Base-by-base conservation (phyloP, 345 rosid species). In the Hibiscus trionum region DNA sequence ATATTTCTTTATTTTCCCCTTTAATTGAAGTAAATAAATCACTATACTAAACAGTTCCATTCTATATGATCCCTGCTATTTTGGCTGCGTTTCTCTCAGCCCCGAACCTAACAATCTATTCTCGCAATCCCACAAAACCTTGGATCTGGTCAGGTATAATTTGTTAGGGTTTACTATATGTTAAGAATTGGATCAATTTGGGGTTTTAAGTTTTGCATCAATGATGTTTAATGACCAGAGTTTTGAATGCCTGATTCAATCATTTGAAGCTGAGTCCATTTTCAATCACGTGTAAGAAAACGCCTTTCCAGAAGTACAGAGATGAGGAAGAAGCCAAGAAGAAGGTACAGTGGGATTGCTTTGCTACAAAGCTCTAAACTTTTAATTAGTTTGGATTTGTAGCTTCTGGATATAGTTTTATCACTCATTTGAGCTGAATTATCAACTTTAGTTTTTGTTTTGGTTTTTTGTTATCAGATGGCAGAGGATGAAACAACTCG, bases 251-350 rank as follows among this genome's bases (percentile, higher is more conserved):
- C 47, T 44, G 56, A 44, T 71, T 59, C 15, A 35, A 26, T 44
- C 24, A 24, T 71, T 57, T 71, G 73, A 79, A 75, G 72, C 91
- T 94, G 98, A 91, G 93, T 74, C 89, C 97, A 2, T 94, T 94
- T 86, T 91, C 98, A 46, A 90, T 94, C 58, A 88, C 95, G 5
- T 86, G 96, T 65, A 94, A 94, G 84, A 94, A 94, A 73, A 94
- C 98, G 2, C 97, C 97, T 21, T 94, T 94, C 70, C 97, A 94
- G 88, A 94, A 94, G 83, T 97, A 91, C 77, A 85, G 98, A 73
- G 98, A 94, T 75, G 97, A 90, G 84, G 99, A 95, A 82, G 98
- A 93, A 77, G 99, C 99, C 37, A 87, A 82, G 86, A 95, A 95
- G 72, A 95, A 95, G 96, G 98, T 86, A 70, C 16, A 10, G 6